These are phyloP conservation scores for Hypoxylon trugodes DNA, from an alignment of 495 filamentous ascomycete genomes.

Conservation along the genomic window DNA sequence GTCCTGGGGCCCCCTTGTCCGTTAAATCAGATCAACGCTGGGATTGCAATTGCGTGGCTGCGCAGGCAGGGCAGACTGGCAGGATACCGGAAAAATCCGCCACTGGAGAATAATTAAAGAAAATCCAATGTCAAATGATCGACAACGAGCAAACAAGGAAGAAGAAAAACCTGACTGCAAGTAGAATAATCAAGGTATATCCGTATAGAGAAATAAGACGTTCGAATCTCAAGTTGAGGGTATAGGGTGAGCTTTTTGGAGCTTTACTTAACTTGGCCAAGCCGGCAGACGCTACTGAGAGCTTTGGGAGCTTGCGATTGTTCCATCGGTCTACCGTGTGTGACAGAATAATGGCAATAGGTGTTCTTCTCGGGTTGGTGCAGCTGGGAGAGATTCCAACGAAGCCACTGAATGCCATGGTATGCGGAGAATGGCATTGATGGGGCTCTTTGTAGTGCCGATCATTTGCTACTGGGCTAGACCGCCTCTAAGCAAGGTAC, in stretches of 20 bases:
- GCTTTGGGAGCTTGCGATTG: not conserved
- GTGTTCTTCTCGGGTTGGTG: constrained; percentile 28
- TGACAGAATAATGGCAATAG: constrained; percentile 20
- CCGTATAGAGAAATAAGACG: not conserved
- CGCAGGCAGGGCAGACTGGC: too few relatives aligned
- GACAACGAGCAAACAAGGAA: not conserved
- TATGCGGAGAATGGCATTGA: constrained; percentile 22
- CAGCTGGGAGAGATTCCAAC: constrained; percentile 9
- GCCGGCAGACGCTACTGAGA: not conserved
- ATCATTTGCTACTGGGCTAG: constrained; percentile 30
- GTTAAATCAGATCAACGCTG: constrained; percentile 31
- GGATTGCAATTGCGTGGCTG: constrained; percentile 35
- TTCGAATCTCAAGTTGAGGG: not conserved
- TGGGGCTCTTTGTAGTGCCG: constrained; percentile 32
- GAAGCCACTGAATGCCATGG: constrained; percentile 35
- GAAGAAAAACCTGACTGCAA: not conserved
- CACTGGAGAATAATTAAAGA: constrained; percentile 15
- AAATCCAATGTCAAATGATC: constrained; percentile 22
- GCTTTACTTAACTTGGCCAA: not conserved
- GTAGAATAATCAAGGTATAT: not conserved
- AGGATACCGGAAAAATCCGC: constrained; percentile 34
- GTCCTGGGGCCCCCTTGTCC: constrained; percentile 23
- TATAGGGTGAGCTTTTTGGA: constrained; percentile 1
- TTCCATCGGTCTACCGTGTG: not conserved
- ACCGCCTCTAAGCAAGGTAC: constrained; percentile 39